Percentiles rank a stretch among this genome's conserved stretches.
Conservation (phyloP, 2,329 filamentous ascomycete species). For the Alternaria rosae region DNA sequence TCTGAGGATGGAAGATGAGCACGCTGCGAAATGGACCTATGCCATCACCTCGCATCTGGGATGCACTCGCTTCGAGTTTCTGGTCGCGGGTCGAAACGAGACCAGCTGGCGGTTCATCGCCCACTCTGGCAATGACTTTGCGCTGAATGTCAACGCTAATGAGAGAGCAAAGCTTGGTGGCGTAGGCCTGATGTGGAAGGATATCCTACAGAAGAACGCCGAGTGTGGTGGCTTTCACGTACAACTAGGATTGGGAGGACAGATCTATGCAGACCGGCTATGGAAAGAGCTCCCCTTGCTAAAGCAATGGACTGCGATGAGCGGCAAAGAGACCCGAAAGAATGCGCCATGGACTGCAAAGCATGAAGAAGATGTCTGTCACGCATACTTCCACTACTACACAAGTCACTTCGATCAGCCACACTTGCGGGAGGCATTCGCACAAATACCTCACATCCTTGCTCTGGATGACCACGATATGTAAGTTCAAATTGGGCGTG, state of each 20-base stretch:
- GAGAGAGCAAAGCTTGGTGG: slow-evolving; percentile 88
- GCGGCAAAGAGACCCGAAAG: slow-evolving; percentile 90
- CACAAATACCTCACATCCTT: slow-evolving; percentile 92
- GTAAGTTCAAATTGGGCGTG: slow-evolving; percentile 63
- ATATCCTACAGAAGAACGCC: slow-evolving; percentile 95
- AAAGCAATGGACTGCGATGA: slow-evolving; percentile 94
- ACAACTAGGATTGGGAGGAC: slow-evolving; percentile 89
- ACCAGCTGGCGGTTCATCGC: slow-evolving; percentile 95
- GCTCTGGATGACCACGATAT: slow-evolving; percentile 98
- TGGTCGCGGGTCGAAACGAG: slow-evolving; percentile 89
- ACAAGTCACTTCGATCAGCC: slow-evolving; percentile 98
- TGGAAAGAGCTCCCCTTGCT: slow-evolving; percentile 96
- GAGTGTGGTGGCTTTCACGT: slow-evolving; percentile 96
- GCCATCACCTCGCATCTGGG: slow-evolving; percentile 96
- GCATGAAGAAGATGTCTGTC: slow-evolving; percentile 92
- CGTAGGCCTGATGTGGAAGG: slow-evolving; percentile 97
- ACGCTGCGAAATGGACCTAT: slow-evolving; percentile 90
- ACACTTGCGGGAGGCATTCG: slow-evolving; percentile 91
- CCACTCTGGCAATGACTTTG: slow-evolving; percentile 96
- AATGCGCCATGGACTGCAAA: slow-evolving; percentile 90
- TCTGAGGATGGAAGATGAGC: slow-evolving; percentile 82
- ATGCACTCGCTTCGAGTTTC: slow-evolving; percentile 97
- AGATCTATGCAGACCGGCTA: slow-evolving; percentile 92
- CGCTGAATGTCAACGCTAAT: slow-evolving; percentile 82
- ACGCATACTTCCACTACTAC: slow-evolving; percentile 99